Evolutionary conservation across 2,329 filamentous ascomycete genomes (phyloP).

Genomic region (Aureobasidium sp.): DNA sequence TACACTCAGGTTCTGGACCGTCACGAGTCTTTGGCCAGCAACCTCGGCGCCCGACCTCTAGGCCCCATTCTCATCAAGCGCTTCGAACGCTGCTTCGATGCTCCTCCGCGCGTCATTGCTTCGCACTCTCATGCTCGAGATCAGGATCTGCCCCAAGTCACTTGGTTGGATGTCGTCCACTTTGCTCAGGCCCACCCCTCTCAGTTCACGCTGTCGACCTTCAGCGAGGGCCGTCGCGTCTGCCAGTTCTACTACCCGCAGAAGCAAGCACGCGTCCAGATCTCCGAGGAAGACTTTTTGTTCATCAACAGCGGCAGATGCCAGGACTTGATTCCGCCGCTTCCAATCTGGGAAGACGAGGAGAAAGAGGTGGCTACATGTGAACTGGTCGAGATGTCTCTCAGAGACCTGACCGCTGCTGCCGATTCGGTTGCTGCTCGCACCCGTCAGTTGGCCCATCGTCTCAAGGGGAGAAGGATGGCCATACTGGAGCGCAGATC

Average conservation of each 20-base stretch:
- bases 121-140: slow-evolving; percentile 45
- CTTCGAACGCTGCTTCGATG: slow-evolving; percentile 80
- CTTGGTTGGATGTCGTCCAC: slow-evolving; percentile 79
- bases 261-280: slow-evolving; percentile 75
- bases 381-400: slow-evolving; percentile 73
- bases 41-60: slow-evolving; percentile 74
- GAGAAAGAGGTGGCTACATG: slow-evolving; percentile 76
- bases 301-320: slow-evolving; percentile 76
- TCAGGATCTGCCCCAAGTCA: slow-evolving; percentile 46
- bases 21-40: slow-evolving; percentile 80
- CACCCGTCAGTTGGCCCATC: slow-evolving; percentile 73
- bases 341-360: slow-evolving; percentile 80
- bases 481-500: slow-evolving; percentile 62
- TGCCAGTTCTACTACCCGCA: slow-evolving; percentile 67
- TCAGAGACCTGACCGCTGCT: slow-evolving; percentile 69
- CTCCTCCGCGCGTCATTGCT: slow-evolving; percentile 62
- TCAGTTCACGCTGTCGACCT: slow-evolving; percentile 67
- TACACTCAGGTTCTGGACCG: slow-evolving; percentile 81
- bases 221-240: slow-evolving; percentile 60
- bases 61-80: slow-evolving; percentile 78
- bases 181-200: slow-evolving; percentile 74
- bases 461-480: slow-evolving; percentile 65
- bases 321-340: slow-evolving; percentile 72
- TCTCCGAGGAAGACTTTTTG: slow-evolving; percentile 80
- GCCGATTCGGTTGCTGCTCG: slow-evolving; percentile 66